Evolutionary conservation across 1,139 yeast species (phyloP), one percentile per base, ranked within the genome.

Genomic region (Debaryomycetaceae sp.): DNA sequence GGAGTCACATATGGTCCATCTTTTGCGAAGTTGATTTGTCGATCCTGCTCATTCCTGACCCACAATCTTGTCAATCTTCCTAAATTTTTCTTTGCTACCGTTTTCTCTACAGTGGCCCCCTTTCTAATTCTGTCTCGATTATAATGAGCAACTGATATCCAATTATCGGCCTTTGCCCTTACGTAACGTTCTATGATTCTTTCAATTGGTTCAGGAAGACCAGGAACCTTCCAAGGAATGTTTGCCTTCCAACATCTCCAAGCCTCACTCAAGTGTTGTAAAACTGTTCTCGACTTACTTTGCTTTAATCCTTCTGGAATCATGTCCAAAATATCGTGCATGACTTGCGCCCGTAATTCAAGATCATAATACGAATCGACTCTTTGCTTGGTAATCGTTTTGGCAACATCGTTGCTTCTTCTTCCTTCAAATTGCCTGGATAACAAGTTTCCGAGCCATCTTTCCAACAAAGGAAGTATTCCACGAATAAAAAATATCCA

Each of bases 231-330:
- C 99, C 99, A 95, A 1, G 97, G 96, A 48, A 93, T 86, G 58
- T 93, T 91, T 1, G 99, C 99, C 63, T 95, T 95, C 99, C 99
- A 95, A 62, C 99, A 93, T 61, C 99, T 75, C 99, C 99, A 95
- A 0, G 99, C 99, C 62, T 95, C 99, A 59, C 96, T 87, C 45
- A 95, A 72, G 65, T 95, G 99, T 57, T 93, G 98, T 42, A 95
- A 68, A 44, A 95, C 87, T 0, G 96, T 85, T 57, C 87, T 85
- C 1, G 97, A 83, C 59, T 90, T 91, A 54, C 80, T 87, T 57
- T 89, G 95, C 55, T 88, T 87, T 51, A 95, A 78, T 1, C 96
- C 97, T 52, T 89, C 97, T 0, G 99, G 99, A 43, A 95, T 90
- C 96, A 90, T 90, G 59, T 93, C 99, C 47, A 93, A 70, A 40